Base-by-base conservation (phyloP, 1,139 yeast genomes). In the Hyphopichia buzzinii region DNA sequence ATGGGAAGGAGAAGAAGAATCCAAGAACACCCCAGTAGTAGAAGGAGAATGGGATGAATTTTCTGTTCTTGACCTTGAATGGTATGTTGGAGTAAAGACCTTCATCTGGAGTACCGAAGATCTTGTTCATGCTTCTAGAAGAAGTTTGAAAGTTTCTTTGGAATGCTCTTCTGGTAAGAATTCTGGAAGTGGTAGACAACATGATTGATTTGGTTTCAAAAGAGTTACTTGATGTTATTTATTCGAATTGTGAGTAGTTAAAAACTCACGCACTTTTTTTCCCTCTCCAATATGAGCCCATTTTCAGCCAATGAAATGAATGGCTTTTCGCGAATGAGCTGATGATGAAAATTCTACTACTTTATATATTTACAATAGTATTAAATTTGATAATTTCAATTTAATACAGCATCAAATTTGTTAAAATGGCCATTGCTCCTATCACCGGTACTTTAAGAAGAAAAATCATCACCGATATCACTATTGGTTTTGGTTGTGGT, bases 71-170 rank as follows among this genome's bases (percentile, higher is more conserved):
- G 48, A 92, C 94, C 74, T 81, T 79, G 81, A 90, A 92, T 48
- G 98, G 98, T 49, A 92, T 59, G 78, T 92, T 92, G 58, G 84
- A 74, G 82, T 92, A 90, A 36, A 82, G 81, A 55, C 97, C 97
- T 60, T 80, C 85, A 60, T 85, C 82, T 39, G 76, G 75, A 35
- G 64, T 38, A 37, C 76, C 76, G 49, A 53, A 68, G 37, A 66
- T 49, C 28, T 57, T 52, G 54, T 61, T 62, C 59, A 59, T 51
- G 35, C 52, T 50, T 48, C 63, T 59, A 36, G 66, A 42, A 26
- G 74, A 63, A 34, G 64, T 50, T 49, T 64, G 68, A 55, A 70
- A 70, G 55, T 56, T 50, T 62, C 76, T 68, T 43, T 52, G 47
- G 39, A 51, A 36, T 23, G 38, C 39, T 39, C 51, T 49, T 44